Evolutionary conservation across 2,329 filamentous ascomycete species (phyloP).

Genomic region (Zymoseptoria tritici): DNA sequence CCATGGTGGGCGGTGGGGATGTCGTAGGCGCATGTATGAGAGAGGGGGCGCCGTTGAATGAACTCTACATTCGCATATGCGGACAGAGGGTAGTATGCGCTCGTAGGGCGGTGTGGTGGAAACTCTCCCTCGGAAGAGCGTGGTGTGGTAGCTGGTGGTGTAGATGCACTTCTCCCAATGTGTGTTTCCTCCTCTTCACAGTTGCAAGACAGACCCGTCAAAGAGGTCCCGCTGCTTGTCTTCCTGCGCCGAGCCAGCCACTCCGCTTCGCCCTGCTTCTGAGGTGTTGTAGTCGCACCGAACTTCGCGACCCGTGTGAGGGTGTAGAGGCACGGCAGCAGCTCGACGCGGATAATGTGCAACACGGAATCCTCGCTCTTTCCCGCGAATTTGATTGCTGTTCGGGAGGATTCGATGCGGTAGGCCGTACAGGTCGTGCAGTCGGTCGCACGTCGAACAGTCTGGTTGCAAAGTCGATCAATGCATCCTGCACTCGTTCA

Average conservation of each 20-base stretch:
- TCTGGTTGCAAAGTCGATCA: background rate
- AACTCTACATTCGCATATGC: constrained; percentile 12
- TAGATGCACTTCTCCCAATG: background rate
- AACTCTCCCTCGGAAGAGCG: background rate
- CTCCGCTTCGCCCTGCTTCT: background rate
- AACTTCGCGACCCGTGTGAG: background rate
- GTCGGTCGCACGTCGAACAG: background rate
- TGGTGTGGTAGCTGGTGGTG: background rate
- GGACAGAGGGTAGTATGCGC: background rate
- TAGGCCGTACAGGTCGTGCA: background rate
- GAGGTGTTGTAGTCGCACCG: background rate
- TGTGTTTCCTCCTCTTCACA: background rate
- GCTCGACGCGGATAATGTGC: background rate
- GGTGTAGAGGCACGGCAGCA: background rate
- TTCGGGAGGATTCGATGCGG: background rate
- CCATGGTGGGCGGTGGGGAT: constrained; percentile 13
- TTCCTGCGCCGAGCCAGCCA: background rate
- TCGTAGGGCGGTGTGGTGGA: background rate
- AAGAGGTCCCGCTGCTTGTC: background rate
- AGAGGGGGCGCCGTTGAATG: constrained; percentile 1
- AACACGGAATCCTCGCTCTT: background rate
- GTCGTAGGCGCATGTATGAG: constrained; percentile 13
- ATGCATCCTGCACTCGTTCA: background rate
- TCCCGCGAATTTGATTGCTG: background rate
- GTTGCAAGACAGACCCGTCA: background rate